Base-by-base conservation (phyloP, 768 basidiomycete genomes). In the Amylocystis lapponica region DNA sequence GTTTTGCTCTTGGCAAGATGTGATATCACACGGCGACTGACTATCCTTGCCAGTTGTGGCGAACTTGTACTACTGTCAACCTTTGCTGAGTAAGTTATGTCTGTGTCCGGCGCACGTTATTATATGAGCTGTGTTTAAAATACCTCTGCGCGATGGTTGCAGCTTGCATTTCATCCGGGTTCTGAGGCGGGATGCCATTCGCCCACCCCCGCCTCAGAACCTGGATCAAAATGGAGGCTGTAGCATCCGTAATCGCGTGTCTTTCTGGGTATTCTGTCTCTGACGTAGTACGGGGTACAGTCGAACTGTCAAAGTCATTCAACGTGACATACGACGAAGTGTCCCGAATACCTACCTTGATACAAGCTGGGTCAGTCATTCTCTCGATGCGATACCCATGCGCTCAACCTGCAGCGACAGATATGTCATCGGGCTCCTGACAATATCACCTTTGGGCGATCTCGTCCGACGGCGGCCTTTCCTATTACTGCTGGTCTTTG, bases 41-140 rank as follows among this genome's bases (percentile, higher is more conserved):
- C 20, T 12, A 27, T 13, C 25, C 10, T 4, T 8, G 13, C 20
- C 34, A 83, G 82, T 66, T 32, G 79, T 79, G 12, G 74, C 79
- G n/a, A 91, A 91, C 55, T 58, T 91, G 36, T 91, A 90, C 56
- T 92, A 90, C 51, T 85, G 81, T 48, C 86, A 88, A 65, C 88
- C 88, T 0, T 57, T 92, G 52, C 64, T 90, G 12, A 85, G 87
- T 79, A 58, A 49, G 26, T 49, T 48, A n/a, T n/a, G n/a, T n/a
- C n/a, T n/a, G n/a, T n/a, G n/a, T n/a, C n/a, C n/a, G n/a, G n/a
- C n/a, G n/a, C n/a, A n/a, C n/a, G n/a, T n/a, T n/a, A n/a, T n/a
- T n/a, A n/a, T n/a, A n/a, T n/a, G n/a, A n/a, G n/a, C n/a, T n/a
- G n/a, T n/a, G n/a, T n/a, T n/a, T n/a, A n/a, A n/a, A n/a, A n/a